Conservation (phyloP, 106 monocot genomes). For the Allium fistulosum region DNA sequence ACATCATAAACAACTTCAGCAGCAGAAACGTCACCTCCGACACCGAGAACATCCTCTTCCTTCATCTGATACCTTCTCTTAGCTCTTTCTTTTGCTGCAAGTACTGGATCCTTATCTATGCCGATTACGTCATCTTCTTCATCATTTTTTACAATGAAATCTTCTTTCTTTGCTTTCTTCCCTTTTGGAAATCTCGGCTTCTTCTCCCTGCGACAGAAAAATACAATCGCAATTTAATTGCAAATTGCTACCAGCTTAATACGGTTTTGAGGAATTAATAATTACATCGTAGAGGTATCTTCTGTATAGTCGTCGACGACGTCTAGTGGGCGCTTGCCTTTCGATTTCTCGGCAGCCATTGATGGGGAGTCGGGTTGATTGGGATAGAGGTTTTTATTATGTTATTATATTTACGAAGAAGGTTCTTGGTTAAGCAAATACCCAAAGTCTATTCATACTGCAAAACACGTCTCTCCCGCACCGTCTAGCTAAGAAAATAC, state of each 20-base stretch:
- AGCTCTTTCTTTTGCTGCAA: slow-evolving; percentile 64
- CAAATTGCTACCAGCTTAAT: neutral
- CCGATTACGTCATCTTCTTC: slow-evolving; percentile 4
- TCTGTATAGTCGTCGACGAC: slow-evolving; percentile 2
- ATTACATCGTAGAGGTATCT: neutral
- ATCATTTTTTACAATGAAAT: slow-evolving; percentile 11
- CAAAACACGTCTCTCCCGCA: neutral
- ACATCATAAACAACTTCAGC: slow-evolving; percentile 82
- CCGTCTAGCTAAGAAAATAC: neutral
- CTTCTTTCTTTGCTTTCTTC: slow-evolving; percentile 69
- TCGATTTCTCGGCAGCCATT: slow-evolving; percentile 3
- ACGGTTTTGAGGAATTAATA: neutral
- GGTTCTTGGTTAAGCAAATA: neutral
- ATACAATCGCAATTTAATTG: neutral
- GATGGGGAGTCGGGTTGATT: neutral
- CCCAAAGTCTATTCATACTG: neutral
- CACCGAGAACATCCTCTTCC: slow-evolving; percentile 36
- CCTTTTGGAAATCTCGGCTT: slow-evolving; percentile 85
- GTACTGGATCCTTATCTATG: slow-evolving; percentile 23
- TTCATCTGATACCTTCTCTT: slow-evolving; percentile 41
- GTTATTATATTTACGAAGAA: neutral
- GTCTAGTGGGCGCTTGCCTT: slow-evolving; percentile 8
- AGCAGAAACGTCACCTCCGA: slow-evolving; percentile 15
- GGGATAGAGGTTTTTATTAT: neutral
- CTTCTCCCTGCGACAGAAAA: slow-evolving; percentile 35